phyloP scores from a whole-genome alignment of 371 early-diverging fungal species.

The Rhizopus delemar region DNA sequence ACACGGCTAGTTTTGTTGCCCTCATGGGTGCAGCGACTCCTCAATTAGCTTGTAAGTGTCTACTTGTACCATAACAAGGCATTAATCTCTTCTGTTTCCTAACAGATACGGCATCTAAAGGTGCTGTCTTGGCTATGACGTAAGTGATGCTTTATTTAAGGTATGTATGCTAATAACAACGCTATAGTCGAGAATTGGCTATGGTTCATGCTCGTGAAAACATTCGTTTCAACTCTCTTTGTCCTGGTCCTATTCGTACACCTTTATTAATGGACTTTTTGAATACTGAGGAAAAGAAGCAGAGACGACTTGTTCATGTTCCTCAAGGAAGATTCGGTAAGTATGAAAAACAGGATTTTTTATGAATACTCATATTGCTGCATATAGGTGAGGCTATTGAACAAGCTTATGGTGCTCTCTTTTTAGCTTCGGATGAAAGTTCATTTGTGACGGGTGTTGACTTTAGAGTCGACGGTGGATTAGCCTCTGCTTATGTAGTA shows the following conservation, averaged over 20 bases:
- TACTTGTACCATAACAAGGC: neutral
- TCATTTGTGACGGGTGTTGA: constrained; percentile 85
- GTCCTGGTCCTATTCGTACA: constrained; percentile 85
- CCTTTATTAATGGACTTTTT: constrained; percentile 86
- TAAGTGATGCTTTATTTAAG: constrained; percentile 27
- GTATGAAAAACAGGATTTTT: neutral
- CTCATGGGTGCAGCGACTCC: constrained; percentile 88
- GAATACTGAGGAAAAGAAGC: constrained; percentile 84
- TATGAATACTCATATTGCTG: neutral
- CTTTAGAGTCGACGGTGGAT: constrained; percentile 84
- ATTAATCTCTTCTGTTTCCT: neutral
- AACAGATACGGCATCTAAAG: constrained; percentile 85
- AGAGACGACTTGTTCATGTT: constrained; percentile 79
- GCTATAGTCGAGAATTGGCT: constrained; percentile 74
- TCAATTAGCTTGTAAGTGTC: constrained; percentile 75
- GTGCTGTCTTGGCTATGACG: constrained; percentile 88
- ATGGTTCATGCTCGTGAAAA: constrained; percentile 88
- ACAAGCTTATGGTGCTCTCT: constrained; percentile 82
- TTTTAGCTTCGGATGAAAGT: constrained; percentile 83
- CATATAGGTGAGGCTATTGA: constrained; percentile 79
- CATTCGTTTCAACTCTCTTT: constrained; percentile 86
- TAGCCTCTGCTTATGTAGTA: constrained; percentile 77
- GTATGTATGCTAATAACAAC: neutral
- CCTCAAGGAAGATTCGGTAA: constrained; percentile 87
- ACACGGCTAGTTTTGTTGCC: constrained; percentile 86